Percentiles rank a stretch among this genome's conserved stretches.
Conservation (phyloP, 257 asterid species). For the Capsicum baccatum region DNA sequence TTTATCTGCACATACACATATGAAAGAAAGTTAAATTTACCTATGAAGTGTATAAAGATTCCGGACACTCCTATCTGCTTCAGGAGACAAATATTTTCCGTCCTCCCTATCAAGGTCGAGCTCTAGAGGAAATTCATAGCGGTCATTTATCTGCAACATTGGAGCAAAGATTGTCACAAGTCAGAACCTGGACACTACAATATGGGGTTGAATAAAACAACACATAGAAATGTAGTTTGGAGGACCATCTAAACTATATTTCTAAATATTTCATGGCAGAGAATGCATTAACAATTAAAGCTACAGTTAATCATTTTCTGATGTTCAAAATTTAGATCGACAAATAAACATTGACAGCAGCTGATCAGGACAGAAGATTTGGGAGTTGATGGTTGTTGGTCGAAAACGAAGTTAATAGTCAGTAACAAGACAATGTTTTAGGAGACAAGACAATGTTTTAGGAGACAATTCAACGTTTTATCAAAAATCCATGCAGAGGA, state of each 20-base stretch:
- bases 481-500: background rate
- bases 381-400: conserved; percentile 19
- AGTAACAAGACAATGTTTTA: background rate
- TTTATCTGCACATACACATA: background rate
- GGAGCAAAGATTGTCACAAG: conserved; percentile 30
- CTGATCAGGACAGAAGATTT: background rate
- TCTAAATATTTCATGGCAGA: background rate
- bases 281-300: background rate
- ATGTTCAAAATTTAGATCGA: conserved; percentile 13
- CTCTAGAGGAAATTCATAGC: conserved; percentile 94
- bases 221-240: background rate
- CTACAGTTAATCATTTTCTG: conserved; percentile 10
- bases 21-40: conserved; percentile 44
- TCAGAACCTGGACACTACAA: background rate
- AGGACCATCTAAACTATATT: background rate
- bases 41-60: conserved; percentile 94
- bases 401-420: background rate
- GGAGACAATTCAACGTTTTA: background rate
- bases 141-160: conserved; percentile 86
- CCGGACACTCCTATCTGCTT: conserved; percentile 89
- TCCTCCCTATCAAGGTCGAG: conserved; percentile 94
- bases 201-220: background rate
- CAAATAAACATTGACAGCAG: background rate
- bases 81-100: conserved; percentile 94
- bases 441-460: background rate